Evolutionary conservation across 495 filamentous ascomycete species (phyloP), one percentile per base, ranked within the genome.

Genomic region (Neurospora discreta): DNA sequence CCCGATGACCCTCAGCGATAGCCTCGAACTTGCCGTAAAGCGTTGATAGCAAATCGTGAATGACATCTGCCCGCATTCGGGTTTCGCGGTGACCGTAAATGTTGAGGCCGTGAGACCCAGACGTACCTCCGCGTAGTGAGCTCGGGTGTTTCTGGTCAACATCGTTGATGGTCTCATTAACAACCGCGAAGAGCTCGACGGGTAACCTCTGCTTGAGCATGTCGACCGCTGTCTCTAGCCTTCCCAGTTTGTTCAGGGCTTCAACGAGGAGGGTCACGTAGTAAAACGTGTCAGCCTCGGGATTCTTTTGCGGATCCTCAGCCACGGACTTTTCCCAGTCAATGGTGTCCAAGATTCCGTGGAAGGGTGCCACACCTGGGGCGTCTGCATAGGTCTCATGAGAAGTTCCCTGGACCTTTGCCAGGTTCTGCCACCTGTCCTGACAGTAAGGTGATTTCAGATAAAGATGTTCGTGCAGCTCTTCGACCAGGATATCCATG

Each of bases 361-460:
- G 91, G 42, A 99, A 88, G 3, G 92, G 89, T 23, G 80, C 77
- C 30, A 87, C 72, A 30, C 75, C 73, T 20, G 79, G 78, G 15
- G 80, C 74, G 40, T 90, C 88, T 38, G 84, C 84, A 42, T 82
- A 82, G 40, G 78, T 80, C 40, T 82, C 81, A 9, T 77, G 80
- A 58, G 81, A 75, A 15, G 80, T 80, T 39, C 85, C 84, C 43
- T 86, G 84, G 36, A 80, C 81, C 74, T 87, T 87, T 69, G 86
- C 81, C 73, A 92, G 84, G 65, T 87, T 85, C 77, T 95, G 97
- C 95, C 95, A 99, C 68, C 95, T 84, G 80, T 96, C 92, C 73
- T 96, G 92, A 80, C 94, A 98, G 76, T 98, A 98, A 1, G 93
- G 94, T 13, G 94, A 97, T 75, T 98, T 98, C 15, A 99, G 87